These are phyloP conservation scores for Pneumocystis murina DNA, from an alignment of 1,139 yeast species.

Conservation along the genomic window DNA sequence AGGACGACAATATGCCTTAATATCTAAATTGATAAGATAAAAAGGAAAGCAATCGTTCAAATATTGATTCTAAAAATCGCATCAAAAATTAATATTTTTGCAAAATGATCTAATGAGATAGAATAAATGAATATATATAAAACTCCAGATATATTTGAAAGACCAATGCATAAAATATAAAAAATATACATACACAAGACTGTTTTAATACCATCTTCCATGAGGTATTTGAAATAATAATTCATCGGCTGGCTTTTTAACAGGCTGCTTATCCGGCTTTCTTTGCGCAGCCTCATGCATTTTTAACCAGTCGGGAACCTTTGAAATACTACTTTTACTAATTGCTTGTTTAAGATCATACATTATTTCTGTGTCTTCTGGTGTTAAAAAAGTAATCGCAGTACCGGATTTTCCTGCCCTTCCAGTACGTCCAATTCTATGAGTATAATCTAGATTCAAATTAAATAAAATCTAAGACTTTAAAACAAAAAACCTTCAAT, in stretches of 20 bases:
- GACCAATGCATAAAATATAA: too few species aligned
- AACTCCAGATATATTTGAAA: too few species aligned
- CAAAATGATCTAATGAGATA: too few species aligned
- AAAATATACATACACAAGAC: not conserved
- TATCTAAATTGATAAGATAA: not conserved
- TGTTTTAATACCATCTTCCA: not conserved
- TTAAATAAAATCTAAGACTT: not conserved
- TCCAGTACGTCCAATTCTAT: conserved; percentile 92
- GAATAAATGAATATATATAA: too few species aligned
- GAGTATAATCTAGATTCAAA: conserved; percentile 45
- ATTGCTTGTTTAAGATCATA: conserved; percentile 39
- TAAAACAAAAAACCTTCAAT: conserved; percentile 40
- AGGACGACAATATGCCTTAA: not conserved
- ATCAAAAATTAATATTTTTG: too few species aligned
- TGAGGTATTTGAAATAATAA: not conserved
- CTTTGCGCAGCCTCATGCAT: conserved; percentile 19
- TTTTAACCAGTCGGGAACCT: conserved; percentile 39
- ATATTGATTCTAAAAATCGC: not conserved
- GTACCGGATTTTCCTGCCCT: conserved; percentile 75
- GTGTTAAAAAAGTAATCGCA: conserved; percentile 55
- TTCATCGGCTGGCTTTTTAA: not conserved
- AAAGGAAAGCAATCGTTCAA: not conserved
- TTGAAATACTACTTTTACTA: conserved; percentile 32
- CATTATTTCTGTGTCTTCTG: conserved; percentile 41
- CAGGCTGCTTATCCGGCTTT: conserved; percentile 16